Evolutionary conservation across 345 rosid species (phyloP), one percentile per base, ranked within the genome.

Genomic region (Melastoma malabathricum): DNA sequence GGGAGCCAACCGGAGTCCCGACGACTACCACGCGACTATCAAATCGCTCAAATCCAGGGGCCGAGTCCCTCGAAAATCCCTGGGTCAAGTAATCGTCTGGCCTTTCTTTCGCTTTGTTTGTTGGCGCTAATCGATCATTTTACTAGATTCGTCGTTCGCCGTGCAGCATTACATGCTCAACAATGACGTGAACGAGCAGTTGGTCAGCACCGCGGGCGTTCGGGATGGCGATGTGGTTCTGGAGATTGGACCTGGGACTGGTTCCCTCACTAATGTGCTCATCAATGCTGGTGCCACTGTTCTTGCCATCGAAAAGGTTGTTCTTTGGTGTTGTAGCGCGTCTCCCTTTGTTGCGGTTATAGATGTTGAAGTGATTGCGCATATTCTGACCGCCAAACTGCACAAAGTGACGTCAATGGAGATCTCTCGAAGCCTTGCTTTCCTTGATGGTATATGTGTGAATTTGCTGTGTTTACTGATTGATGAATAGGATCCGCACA

Each of bases 201-300:
- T 90, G 29, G 86, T 61, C 5, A 48, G 61, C 41, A 73, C 74
- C 18, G 96, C 89, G 19, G 49, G 70, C 46, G 72, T 86, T 16
- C 61, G 77, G 52, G 85, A 82, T 61, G 96, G 92, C 52, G 92
- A 90, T 50, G 53, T 82, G 46, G 92, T 90, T 49, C 67, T 90
- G 57, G 98, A 86, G 75, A 86, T 90, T 59, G 98, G 98, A 38
- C 92, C 96, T 0, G 98, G 96, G 43, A 86, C 96, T 17, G 98
- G 98, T 50, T 90, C 96, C 52, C 74, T 90, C 48, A 86, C 98
- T 55, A 76, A 82, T 60, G 81, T 77, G 20, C 92, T 86, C 51
- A 18, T 90, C 56, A 61, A 68, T 53, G 62, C 64, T 12, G 94
- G 92, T 29, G 89, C 94, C 59, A 72, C 75, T 0, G 83, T 90